Base-by-base conservation (phyloP, 1,284 basidiomycete genomes). In the Paramarasmius palmivorus region DNA sequence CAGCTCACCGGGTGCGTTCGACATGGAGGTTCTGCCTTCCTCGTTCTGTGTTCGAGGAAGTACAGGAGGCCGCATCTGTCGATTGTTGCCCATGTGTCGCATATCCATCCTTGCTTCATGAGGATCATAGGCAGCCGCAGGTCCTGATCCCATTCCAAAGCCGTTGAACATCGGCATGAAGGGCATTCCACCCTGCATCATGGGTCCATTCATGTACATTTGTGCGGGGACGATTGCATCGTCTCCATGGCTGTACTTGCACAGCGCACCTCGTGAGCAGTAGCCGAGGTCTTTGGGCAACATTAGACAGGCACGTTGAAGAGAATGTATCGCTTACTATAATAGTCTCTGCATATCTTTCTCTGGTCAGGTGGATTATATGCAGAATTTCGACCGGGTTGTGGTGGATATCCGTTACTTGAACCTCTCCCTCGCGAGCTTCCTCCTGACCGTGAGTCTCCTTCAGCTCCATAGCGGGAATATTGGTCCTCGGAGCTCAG, bases 211-310 rank as follows among this genome's bases (percentile, higher is more conserved):
- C 75, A 86, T 79, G 59, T 84, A 87, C 23, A 89, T 62, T 57
- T 84, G 83, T 0, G 77, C 75, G 0, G 88, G 89, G 6, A 90
- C 74, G 49, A 92, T 82, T 22, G 89, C 88, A 64, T 90, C 88
- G 2, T 89, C 88, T 32, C 90, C 92, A 64, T 98, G 95, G 61
- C 92, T 93, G 68, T 84, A 98, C 66, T 92, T 93, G 79, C 95
- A 98, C 57, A 80, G 81, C n/a, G 82, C 86, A 36, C 95, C 95
- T 25, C 95, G 86, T 49, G 92, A 83, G 65, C 95, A 98, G 69
- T 88, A 97, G 1, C 95, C 93, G 59, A 86, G 86, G 65, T 94
- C 92, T 95, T 61, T 7, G 38, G 52, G 39, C 37, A 26, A 58
- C 34, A 38, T 58, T 49, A 44, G 29, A 44, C 12, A 44, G 39